Conservation (phyloP, 2,329 filamentous ascomycete species). For the Cladosporium sp. region DNA sequence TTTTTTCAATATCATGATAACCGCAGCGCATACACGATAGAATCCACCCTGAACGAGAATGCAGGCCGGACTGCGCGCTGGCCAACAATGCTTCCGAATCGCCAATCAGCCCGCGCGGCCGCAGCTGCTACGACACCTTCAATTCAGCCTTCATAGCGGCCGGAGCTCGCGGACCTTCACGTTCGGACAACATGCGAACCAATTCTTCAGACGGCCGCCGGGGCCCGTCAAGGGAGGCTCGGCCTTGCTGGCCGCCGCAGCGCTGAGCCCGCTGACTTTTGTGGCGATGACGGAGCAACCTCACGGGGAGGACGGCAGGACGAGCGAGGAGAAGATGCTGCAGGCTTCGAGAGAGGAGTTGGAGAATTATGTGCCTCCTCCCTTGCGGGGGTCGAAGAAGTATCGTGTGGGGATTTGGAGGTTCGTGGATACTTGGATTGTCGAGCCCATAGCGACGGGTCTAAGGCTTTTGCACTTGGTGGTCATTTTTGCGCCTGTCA, state of each 20-base stretch:
- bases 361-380: slow-evolving; percentile 60
- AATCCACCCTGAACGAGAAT: slow-evolving; percentile 15
- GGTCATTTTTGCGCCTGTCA: slow-evolving; percentile 85
- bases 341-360: slow-evolving; percentile 76
- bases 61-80: slow-evolving; percentile 24
- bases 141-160: slow-evolving; percentile 27
- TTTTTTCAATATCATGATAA: slow-evolving; percentile 1
- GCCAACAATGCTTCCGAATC: slow-evolving; percentile 21
- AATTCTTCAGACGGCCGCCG: slow-evolving; percentile 29
- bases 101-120: slow-evolving; percentile 23
- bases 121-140: slow-evolving; percentile 28
- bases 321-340: slow-evolving; percentile 82
- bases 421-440: slow-evolving; percentile 67
- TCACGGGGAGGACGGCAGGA: slow-evolving; percentile 50
- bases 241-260: slow-evolving; percentile 34
- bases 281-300: slow-evolving; percentile 53
- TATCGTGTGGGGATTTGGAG: slow-evolving; percentile 58
- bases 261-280: slow-evolving; percentile 55
- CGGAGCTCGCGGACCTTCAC: slow-evolving; percentile 22
- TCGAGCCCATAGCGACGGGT: slow-evolving; percentile 81
- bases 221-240: slow-evolving; percentile 33
- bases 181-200: slow-evolving; percentile 19
- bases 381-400: slow-evolving; percentile 57
- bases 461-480: slow-evolving; percentile 83
- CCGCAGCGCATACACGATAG: background rate